Evolutionary conservation across 441 rosid genomes (phyloP), one percentile per base, ranked within the genome.

Genomic region (Corymbia calophylla): DNA sequence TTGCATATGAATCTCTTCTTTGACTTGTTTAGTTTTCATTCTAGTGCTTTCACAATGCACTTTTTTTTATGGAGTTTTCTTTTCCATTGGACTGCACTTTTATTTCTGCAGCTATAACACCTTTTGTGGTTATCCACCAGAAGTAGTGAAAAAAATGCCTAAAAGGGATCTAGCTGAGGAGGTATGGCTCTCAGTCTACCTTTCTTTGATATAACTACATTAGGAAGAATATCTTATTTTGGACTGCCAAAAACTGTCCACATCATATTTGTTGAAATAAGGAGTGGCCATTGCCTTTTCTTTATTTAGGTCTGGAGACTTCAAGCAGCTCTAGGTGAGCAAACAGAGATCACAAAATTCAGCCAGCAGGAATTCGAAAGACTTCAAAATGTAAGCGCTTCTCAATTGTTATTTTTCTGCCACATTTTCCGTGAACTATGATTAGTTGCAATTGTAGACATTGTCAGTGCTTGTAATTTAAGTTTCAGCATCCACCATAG

Each of bases 301-400:
- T 66, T 47, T 25, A 98, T 84, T 47, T 25, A 98, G 99, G 98
- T 98, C 21, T 97, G 99, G 99, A 96, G 98, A 93, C 99, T 98
- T 89, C 99, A 98, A 91, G 99, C 98, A 88, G 99, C 98, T 91
- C 96, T 98, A 58, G 99, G 99, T 56, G 99, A 97, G 95, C 99
- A 97, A 92, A 94, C 96, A 32, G 99, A 97, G 94, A 97, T 97
- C 89, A 96, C 97, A 47, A 96, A 94, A 91, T 96, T 92, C 90
- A 97, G 99, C 92, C 98, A 95, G 93, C 98, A 95, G 91, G 98
- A 97, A 94, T 98, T 90, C 90, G 99, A 98, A 92, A 96, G 99
- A 93, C 97, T 98, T 88, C 99, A 96, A 95, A 97, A 93, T 90
- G 99, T 98, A 96, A 93, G 15, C 49, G 62, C 48, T 39, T 19